phyloP scores from a whole-genome alignment of 2,329 filamentous ascomycete species.

The Fusarium pseudoanthophilum region DNA sequence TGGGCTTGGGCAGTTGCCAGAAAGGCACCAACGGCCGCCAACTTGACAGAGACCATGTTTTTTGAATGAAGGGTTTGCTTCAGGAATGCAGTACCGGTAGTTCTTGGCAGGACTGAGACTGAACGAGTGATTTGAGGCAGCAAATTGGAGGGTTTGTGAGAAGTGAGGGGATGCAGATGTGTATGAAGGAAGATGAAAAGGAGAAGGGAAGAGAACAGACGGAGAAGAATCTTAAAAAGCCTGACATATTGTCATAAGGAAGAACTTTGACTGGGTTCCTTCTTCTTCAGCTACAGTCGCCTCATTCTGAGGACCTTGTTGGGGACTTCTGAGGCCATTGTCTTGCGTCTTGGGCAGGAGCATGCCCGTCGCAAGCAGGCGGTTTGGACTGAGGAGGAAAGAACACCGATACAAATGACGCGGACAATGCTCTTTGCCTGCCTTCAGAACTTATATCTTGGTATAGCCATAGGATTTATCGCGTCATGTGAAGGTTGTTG shows the following conservation, averaged over 20 bases:
- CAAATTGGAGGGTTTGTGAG: not conserved
- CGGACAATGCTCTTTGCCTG: not conserved
- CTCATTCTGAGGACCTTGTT: not conserved
- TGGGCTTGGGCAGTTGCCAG: conserved; percentile 37
- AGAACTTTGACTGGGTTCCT: not conserved
- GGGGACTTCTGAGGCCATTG: not conserved
- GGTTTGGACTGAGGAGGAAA: not conserved
- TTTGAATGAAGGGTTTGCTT: not conserved
- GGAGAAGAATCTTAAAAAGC: no score
- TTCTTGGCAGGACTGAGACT: not conserved
- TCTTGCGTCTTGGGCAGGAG: conserved; percentile 7
- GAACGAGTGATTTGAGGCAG: not conserved
- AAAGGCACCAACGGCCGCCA: conserved; percentile 41
- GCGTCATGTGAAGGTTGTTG: not conserved
- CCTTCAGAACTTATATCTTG: not conserved
- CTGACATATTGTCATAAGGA: not conserved
- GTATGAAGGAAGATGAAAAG: conserved; percentile 2
- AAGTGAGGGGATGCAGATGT: not conserved
- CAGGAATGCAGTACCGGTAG: not conserved
- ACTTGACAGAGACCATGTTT: conserved; percentile 43
- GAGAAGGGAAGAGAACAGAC: conserved; percentile 3
- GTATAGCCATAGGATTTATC: not conserved
- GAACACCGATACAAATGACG: not conserved
- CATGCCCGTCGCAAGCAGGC: not conserved
- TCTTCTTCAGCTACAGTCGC: not conserved